These are phyloP conservation scores for Amanita phalloides DNA, from an alignment of 768 basidiomycete species.

Conservation along the genomic window DNA sequence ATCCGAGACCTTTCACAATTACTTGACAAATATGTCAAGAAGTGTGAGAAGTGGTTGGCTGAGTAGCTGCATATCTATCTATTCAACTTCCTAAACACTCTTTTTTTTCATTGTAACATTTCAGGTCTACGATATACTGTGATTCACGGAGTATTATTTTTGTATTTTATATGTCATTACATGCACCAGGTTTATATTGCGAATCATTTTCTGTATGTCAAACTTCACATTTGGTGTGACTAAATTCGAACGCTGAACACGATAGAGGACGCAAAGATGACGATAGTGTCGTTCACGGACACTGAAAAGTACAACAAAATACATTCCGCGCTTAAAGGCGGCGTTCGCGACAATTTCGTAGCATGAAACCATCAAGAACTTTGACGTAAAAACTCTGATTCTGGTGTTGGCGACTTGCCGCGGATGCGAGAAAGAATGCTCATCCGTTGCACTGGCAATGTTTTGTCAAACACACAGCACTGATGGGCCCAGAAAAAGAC, in stretches of 20 bases:
- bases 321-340: background rate
- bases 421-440: slow-evolving; percentile 49
- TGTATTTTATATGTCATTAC: slow-evolving; percentile 7
- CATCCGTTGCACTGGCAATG: slow-evolving; percentile 42
- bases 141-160: slow-evolving; percentile 6
- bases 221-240: background rate
- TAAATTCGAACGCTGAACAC: background rate
- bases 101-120: slow-evolving; percentile 1
- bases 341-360: background rate
- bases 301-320: background rate
- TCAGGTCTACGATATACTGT: slow-evolving; percentile 6
- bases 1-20: slow-evolving; percentile 78
- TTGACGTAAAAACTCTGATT: slow-evolving; percentile 17
- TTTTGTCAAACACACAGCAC: background rate
- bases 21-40: slow-evolving; percentile 89
- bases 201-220: slow-evolving; percentile 1
- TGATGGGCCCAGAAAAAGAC: background rate
- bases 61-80: slow-evolving; percentile 34
- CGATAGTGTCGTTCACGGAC: background rate
- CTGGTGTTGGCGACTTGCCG: slow-evolving; percentile 48
- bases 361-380: background rate
- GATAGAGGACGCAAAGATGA: background rate
- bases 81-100: background rate
- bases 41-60: slow-evolving; percentile 86
- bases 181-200: slow-evolving; percentile 5